Conservation (phyloP, 2,329 filamentous ascomycete genomes). For the Pseudogymnoascus sp. region DNA sequence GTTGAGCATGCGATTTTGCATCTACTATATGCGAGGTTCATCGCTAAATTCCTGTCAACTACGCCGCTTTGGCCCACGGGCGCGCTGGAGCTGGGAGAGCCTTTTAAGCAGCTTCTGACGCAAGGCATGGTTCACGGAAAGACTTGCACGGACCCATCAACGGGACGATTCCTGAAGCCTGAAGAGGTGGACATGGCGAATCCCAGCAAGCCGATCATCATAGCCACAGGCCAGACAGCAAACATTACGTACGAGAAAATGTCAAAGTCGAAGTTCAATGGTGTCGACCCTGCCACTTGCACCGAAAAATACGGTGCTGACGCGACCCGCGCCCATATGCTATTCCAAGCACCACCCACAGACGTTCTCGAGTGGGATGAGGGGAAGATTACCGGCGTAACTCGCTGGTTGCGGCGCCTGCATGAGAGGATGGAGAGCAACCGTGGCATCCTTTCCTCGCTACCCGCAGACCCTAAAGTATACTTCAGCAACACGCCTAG, state of each 20-base stretch:
- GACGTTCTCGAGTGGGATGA: constrained; percentile 87
- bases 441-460: constrained; percentile 17
- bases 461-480: constrained; percentile 19
- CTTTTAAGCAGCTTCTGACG: constrained; percentile 72
- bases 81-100: constrained; percentile 47
- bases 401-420: constrained; percentile 68
- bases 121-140: constrained; percentile 92
- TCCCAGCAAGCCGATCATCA: constrained; percentile 49
- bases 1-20: constrained; percentile 89
- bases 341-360: constrained; percentile 78
- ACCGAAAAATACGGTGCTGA: constrained; percentile 73
- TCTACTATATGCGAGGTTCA: constrained; percentile 79
- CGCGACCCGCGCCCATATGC: constrained; percentile 73
- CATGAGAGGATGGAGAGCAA: constrained; percentile 43
- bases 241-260: constrained; percentile 76
- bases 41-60: constrained; percentile 73
- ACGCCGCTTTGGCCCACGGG: constrained; percentile 39
- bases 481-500: constrained; percentile 18
- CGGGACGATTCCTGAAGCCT: constrained; percentile 67
- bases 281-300: constrained; percentile 68
- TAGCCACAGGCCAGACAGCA: constrained; percentile 48
- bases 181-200: constrained; percentile 61
- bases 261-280: constrained; percentile 92
- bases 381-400: constrained; percentile 69
- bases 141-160: constrained; percentile 67